Percentiles rank a stretch among this genome's conserved stretches.
Evolutionary conservation across 345 rosid species (phyloP).

Genomic region (Fremontodendron californicum): DNA sequence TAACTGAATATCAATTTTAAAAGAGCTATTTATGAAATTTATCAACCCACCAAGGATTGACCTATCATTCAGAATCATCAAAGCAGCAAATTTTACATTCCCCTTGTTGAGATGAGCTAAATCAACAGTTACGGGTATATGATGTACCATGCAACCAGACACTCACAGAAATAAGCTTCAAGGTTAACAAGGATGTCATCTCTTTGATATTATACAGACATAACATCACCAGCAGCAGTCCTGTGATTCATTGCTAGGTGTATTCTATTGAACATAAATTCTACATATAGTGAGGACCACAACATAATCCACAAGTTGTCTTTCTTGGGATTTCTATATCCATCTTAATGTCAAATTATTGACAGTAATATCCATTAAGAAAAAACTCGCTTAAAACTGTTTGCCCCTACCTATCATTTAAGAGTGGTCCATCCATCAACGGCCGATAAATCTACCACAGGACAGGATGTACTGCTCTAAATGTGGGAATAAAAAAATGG

Average conservation of each 20-base stretch:
- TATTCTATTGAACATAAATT: background rate
- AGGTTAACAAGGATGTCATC: background rate
- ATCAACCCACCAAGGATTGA: background rate
- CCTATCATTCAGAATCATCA: background rate
- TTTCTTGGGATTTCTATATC: slow-evolving; percentile 1
- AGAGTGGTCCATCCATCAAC: slow-evolving; percentile 22
- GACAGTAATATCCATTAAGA: background rate
- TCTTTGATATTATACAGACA: background rate
- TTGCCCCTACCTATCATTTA: background rate
- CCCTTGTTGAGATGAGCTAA: background rate
- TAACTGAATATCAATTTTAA: background rate
- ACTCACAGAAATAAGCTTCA: background rate
- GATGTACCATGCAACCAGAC: background rate
- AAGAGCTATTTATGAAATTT: background rate
- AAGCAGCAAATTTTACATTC: background rate
- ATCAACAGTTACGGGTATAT: background rate
- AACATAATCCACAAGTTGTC: background rate
- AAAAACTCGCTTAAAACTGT: background rate
- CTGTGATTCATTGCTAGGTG: background rate
- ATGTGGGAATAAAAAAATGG: slow-evolving; percentile 4
- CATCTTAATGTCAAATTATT: background rate
- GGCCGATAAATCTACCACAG: slow-evolving; percentile 6
- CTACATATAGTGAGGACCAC: background rate
- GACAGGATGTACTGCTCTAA: slow-evolving; percentile 1
- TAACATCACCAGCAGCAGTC: background rate